Evolutionary conservation across 169 alveolate genomes (phyloP), one percentile per base, ranked within the genome.

Genomic region (Plasmodium knowlesi): DNA sequence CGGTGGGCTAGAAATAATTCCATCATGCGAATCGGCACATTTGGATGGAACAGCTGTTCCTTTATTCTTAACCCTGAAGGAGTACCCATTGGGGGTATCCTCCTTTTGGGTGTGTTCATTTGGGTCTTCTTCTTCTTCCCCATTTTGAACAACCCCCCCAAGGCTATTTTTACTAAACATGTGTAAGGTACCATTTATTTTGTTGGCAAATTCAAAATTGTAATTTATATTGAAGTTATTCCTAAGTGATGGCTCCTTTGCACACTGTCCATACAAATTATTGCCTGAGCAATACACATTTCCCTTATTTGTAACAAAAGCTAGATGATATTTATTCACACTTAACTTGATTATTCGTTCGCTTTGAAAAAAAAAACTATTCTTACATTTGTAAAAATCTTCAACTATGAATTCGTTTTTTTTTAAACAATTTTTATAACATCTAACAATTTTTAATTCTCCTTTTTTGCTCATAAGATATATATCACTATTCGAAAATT

Each of bases 181-280:
- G 25, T 50, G 46, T 25, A 89, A 61, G 50, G 94, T 19, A 6
- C 14, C 54, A 28, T 37, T 30, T 1, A 80, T 12, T 25, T 79
- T 79, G 34, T 89, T 89, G 72, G 82, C 41, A 80, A 79, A 78
- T 22, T 79, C 82, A 46, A 89, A 89, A 79, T 89, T 89, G 73
- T 89, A 89, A 89, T 89, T 89, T 89, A 89, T 37, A 73, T 89
- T 79, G 19, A 78, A 79, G 34, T 89, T 89, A 79, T 89, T 89
- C 82, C 73, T 89, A 19, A 79, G 43, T 5, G 89, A 89, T 57
- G 94, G 94, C 12, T 89, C 94, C 73, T 39, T 79, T 61, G 83
- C 94, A 78, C 94, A 89, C 82, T 89, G 94, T 34, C 94, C 94
- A 89, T 89, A 89, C 67, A 89, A 89, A 89, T 89, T 89, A 67